These are phyloP conservation scores for Thermothelomyces thermophilus DNA, from an alignment of 2,329 filamentous ascomycete species.

Conservation along the genomic window DNA sequence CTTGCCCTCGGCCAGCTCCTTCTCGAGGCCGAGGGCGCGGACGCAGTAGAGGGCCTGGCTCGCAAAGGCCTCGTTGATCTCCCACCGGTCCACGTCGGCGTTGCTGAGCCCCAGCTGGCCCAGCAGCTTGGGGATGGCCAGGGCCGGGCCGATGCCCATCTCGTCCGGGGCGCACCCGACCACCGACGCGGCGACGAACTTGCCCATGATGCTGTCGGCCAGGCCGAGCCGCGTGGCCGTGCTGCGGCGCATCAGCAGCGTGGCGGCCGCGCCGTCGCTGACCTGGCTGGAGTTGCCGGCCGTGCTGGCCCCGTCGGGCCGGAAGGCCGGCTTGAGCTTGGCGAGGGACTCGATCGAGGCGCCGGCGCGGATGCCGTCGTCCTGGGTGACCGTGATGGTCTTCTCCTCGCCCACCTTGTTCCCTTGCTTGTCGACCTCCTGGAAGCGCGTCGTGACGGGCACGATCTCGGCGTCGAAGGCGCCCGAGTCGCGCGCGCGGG, in stretches of 20 bases:
- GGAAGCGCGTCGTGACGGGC: constrained; percentile 65
- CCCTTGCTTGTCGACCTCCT: constrained; percentile 56
- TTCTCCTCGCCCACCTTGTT: constrained; percentile 49
- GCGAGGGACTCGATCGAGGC: constrained; percentile 64
- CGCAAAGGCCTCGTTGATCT: constrained; percentile 82
- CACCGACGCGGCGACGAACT: constrained; percentile 71
- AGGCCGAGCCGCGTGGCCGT: constrained; percentile 71
- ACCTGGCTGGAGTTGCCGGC: constrained; percentile 85
- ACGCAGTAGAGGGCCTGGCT: constrained; percentile 65
- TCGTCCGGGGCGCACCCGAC: constrained; percentile 80
- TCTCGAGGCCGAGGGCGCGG: constrained; percentile 60
- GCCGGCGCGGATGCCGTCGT: constrained; percentile 73
- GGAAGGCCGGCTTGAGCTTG: constrained; percentile 81
- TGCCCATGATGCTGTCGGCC: constrained; percentile 63
- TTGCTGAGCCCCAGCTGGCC: constrained; percentile 57
- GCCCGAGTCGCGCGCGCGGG: constrained; percentile 60
- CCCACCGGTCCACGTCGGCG: constrained; percentile 75
- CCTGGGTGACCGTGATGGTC: constrained; percentile 61
- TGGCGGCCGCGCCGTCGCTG: constrained; percentile 78
- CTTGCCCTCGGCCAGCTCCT: constrained; percentile 54
- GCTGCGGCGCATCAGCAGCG: constrained; percentile 76
- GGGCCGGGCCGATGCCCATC: constrained; percentile 85
- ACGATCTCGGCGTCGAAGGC: constrained; percentile 74
- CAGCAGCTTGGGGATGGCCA: constrained; percentile 82
- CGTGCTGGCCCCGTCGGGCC: constrained; percentile 65